Percentiles rank a stretch among this genome's conserved stretches.
These are phyloP conservation scores for Gigaspora rosea DNA, from an alignment of 192 early-diverging fungal species.

Conservation along the genomic window DNA sequence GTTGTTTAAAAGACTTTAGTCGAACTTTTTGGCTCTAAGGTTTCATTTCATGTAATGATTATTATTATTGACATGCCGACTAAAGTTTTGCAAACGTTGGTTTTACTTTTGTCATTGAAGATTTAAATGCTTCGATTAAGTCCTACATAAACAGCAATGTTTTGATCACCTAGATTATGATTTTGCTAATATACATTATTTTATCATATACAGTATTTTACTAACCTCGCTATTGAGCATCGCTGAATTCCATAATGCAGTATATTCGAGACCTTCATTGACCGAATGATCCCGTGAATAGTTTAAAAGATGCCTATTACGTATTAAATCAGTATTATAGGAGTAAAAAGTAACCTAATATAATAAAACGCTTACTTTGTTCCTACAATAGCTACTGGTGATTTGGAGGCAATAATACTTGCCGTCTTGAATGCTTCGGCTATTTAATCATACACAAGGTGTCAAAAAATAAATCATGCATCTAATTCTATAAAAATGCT, in stretches of 20 bases:
- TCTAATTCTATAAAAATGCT: not conserved
- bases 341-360: not conserved
- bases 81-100: constrained; percentile 31
- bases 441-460: constrained; percentile 37
- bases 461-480: not conserved
- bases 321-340: not conserved
- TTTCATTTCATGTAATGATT: not conserved
- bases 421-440: constrained; percentile 72
- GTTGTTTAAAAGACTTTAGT: no score
- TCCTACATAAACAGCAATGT: not conserved
- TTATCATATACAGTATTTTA: not conserved
- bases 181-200: not conserved
- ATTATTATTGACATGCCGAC: not conserved
- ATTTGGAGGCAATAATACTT: constrained; percentile 78
- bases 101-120: constrained; percentile 5
- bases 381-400: constrained; percentile 81
- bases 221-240: constrained; percentile 76
- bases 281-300: constrained; percentile 92
- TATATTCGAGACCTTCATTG: constrained; percentile 84
- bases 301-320: constrained; percentile 71
- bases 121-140: constrained; percentile 10
- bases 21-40: not conserved
- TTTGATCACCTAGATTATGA: not conserved
- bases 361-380: constrained; percentile 69
- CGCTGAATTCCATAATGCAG: constrained; percentile 83